These are phyloP conservation scores for Trichoderma asperelloides DNA, from an alignment of 495 filamentous ascomycete species.

Conservation along the genomic window DNA sequence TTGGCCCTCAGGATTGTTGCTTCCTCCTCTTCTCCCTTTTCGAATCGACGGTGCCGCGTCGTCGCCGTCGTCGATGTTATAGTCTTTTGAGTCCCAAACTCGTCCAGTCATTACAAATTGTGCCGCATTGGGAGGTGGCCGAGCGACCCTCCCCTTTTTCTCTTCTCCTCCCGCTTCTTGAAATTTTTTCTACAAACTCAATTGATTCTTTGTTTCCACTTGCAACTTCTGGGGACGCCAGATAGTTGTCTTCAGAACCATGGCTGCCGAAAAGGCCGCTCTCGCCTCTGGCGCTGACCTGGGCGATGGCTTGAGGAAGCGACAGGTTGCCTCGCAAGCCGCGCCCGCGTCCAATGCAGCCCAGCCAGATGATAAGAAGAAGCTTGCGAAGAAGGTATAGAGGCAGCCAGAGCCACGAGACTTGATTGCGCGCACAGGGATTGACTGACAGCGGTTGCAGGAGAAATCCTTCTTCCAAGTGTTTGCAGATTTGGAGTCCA, in stretches of 20 bases:
- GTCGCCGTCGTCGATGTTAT: neutral
- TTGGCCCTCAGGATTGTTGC: neutral
- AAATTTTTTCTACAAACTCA: neutral
- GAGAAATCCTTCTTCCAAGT: constrained; percentile 47
- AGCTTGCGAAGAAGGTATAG: constrained; percentile 49
- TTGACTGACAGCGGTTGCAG: constrained; percentile 17
- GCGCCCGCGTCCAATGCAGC: constrained; percentile 27
- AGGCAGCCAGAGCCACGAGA: neutral
- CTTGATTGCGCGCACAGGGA: constrained; percentile 2
- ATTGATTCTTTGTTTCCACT: neutral
- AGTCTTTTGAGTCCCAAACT: neutral
- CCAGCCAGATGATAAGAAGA: constrained; percentile 57
- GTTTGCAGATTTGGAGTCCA: constrained; percentile 72
- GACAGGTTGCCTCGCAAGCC: constrained; percentile 53
- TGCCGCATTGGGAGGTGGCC: neutral
- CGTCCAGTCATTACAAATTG: constrained; percentile 6
- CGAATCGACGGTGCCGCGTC: neutral
- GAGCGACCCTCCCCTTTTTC: neutral
- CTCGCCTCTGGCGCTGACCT: constrained; percentile 59
- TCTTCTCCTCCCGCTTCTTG: neutral
- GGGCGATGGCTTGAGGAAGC: constrained; percentile 61
- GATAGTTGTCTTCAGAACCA: constrained; percentile 17
- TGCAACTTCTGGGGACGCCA: neutral
- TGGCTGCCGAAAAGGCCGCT: constrained; percentile 43
- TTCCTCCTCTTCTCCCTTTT: constrained; percentile 2